phyloP scores from a whole-genome alignment of 75 land plant genomes.

The Ceratopteris richardii region DNA sequence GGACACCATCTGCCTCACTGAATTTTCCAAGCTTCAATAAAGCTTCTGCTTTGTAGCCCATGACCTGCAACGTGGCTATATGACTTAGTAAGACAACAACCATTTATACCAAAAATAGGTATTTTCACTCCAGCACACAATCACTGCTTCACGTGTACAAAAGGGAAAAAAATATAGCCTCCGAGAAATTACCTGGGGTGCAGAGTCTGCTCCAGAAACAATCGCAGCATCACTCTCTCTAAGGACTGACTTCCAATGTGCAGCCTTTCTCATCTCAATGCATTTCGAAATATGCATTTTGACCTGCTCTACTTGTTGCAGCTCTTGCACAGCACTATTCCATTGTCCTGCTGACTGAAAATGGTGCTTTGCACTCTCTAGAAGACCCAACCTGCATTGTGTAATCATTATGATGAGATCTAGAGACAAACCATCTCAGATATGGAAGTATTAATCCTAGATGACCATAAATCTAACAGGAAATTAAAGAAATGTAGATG shows the following conservation, averaged over 20 bases:
- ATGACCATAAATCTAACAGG: neutral
- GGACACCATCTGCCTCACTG: constrained; percentile 56
- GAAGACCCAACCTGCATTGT: constrained; percentile 27
- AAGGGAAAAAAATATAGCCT: no score
- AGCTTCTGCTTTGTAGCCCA: constrained; percentile 74
- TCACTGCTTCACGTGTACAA: no score
- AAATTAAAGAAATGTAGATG: neutral
- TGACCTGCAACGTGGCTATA: constrained; percentile 46
- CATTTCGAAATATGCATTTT: constrained; percentile 27
- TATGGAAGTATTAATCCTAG: neutral
- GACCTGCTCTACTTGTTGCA: constrained; percentile 15
- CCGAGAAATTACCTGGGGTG: constrained; percentile 30
- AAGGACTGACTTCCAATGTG: constrained; percentile 32
- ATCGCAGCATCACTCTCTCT: constrained; percentile 47
- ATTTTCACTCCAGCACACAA: no score
- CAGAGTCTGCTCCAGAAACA: constrained; percentile 37
- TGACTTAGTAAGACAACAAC: no score
- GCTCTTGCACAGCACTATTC: constrained; percentile 16
- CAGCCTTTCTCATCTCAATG: constrained; percentile 23
- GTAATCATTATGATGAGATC: neutral
- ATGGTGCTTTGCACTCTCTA: constrained; percentile 26
- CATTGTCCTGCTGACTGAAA: constrained; percentile 25
- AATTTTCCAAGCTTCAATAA: constrained; percentile 59
- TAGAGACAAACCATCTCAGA: neutral
- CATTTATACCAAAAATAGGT: no score